Percentiles rank a stretch among this genome's conserved stretches.
Evolutionary conservation across 768 basidiomycete genomes (phyloP).

Genomic region (Mycena galopus): DNA sequence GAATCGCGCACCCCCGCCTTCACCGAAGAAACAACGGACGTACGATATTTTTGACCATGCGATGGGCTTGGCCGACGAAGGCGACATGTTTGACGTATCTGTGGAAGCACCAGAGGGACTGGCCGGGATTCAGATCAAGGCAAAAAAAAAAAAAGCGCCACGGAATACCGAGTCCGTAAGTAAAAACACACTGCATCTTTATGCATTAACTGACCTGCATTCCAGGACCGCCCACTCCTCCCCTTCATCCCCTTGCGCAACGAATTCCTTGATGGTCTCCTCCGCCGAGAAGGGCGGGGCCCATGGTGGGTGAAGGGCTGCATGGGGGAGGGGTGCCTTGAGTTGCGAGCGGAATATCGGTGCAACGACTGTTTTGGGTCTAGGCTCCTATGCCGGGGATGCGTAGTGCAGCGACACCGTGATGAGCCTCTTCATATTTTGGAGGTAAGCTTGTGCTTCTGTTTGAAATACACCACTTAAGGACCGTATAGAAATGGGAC

Average conservation of each 20-base stretch:
- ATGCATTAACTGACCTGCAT: no score
- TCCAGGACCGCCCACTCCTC: neutral
- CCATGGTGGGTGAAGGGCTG: constrained; percentile 17
- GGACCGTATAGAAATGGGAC: constrained; percentile 35
- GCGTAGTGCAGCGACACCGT: constrained; percentile 28
- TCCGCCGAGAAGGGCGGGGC: constrained; percentile 36
- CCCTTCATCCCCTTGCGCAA: constrained; percentile 6
- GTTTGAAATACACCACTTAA: neutral
- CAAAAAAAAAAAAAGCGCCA: neutral
- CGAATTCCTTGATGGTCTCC: constrained; percentile 26
- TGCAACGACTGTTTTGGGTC: constrained; percentile 34
- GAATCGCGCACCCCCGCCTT: neutral
- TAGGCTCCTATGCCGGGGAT: constrained; percentile 28
- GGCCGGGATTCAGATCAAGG: neutral
- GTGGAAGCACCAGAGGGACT: neutral
- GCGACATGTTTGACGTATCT: neutral
- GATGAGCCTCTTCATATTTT: constrained; percentile 35
- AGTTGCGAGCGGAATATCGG: constrained; percentile 3
- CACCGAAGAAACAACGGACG: neutral
- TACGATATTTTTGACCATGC: neutral
- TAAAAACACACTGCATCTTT: no score
- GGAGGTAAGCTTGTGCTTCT: constrained; percentile 27
- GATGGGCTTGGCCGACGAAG: constrained; percentile 2
- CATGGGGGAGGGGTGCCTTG: neutral
- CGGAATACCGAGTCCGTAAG: neutral